Evolutionary conservation across 2,329 filamentous ascomycete genomes (phyloP).

Genomic region (Rhexocercosporidium sp.): DNA sequence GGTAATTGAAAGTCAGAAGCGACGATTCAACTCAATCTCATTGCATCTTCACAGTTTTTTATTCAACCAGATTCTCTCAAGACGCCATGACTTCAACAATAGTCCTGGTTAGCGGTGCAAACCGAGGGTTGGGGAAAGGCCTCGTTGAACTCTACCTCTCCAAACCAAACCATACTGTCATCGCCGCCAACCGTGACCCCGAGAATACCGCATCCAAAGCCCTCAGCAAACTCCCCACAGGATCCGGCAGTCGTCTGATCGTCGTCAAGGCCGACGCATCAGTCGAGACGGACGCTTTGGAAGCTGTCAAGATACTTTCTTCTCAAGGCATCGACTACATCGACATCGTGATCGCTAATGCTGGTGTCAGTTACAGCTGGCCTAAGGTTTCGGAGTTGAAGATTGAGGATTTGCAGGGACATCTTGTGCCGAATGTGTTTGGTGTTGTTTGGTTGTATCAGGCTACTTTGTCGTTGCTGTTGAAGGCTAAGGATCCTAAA

Average conservation of each 20-base stretch:
- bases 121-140: conserved; percentile 20
- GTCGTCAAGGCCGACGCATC: conserved; percentile 50
- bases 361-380: conserved; percentile 46
- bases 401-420: conserved; percentile 43
- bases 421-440: conserved; percentile 50
- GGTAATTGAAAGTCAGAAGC: neutral
- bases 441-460: conserved; percentile 51
- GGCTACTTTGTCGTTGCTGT: conserved; percentile 47
- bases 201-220: neutral
- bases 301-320: conserved; percentile 42
- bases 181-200: conserved; percentile 18
- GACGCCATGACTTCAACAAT: neutral
- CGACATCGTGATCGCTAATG: conserved; percentile 59
- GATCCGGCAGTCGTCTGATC: conserved; percentile 31
- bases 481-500: conserved; percentile 42
- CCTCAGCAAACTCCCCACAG: neutral
- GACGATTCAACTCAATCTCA: neutral
- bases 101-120: neutral
- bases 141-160: conserved; percentile 20
- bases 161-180: conserved; percentile 17
- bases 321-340: conserved; percentile 47
- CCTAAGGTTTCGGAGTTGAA: conserved; percentile 39
- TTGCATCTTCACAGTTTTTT: neutral
- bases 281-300: conserved; percentile 42
- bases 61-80: neutral